Conservation (phyloP, 2,329 filamentous ascomycete genomes). For the Metarhizium humberi region DNA sequence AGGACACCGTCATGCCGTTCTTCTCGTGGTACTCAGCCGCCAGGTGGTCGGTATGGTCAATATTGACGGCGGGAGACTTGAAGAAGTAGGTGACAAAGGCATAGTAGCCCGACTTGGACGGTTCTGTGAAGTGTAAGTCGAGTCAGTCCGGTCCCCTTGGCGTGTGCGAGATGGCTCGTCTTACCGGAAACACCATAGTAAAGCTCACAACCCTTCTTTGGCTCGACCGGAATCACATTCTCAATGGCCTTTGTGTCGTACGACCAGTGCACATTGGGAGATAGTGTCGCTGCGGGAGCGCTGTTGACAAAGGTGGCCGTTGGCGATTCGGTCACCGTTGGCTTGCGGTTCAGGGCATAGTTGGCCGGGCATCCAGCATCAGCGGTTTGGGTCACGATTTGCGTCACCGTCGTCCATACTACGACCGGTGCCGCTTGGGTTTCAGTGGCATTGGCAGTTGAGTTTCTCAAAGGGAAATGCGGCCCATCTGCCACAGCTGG, state of each 20-base stretch:
- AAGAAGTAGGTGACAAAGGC: constrained; percentile 19
- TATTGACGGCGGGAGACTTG: constrained; percentile 18
- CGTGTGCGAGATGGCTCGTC: not conserved
- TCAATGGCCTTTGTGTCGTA: constrained; percentile 12
- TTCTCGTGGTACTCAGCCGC: constrained; percentile 5
- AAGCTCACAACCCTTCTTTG: constrained; percentile 12
- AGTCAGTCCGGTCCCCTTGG: not conserved
- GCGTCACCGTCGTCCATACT: not conserved
- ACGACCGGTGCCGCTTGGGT: not conserved
- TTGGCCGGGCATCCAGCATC: not conserved
- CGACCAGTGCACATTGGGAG: constrained; percentile 14
- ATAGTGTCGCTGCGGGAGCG: not conserved
- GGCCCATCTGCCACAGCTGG: not conserved
- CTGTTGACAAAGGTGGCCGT: constrained; percentile 4
- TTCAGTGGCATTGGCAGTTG: not conserved
- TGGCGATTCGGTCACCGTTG: not conserved
- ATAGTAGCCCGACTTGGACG: constrained; percentile 13
- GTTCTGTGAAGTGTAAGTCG: constrained; percentile 7
- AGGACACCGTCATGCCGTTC: constrained; percentile 7
- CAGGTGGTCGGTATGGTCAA: constrained; percentile 18
- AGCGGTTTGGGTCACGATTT: not conserved
- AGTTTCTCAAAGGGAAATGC: not conserved
- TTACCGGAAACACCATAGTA: constrained; percentile 15
- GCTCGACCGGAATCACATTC: constrained; percentile 15
- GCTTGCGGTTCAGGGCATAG: not conserved